Conservation (phyloP, 495 filamentous ascomycete species). For the Podospora pseudocomata region DNA sequence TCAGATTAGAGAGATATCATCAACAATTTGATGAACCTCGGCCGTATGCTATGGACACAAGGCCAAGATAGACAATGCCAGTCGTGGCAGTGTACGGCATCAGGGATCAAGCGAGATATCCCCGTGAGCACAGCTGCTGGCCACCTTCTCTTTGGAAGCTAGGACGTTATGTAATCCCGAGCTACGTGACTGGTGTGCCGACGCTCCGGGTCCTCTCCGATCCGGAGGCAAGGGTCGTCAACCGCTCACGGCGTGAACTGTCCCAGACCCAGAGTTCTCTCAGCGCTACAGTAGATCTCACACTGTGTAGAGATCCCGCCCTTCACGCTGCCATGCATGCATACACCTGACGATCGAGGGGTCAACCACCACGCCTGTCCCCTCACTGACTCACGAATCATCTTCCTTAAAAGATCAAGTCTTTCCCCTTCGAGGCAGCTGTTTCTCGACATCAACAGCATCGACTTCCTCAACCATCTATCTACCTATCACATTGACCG, state of each 20-base stretch:
- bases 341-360: conserved; percentile 14
- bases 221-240: conserved; percentile 1
- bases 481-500: not conserved
- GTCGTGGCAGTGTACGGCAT: no score
- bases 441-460: not conserved
- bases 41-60: no score
- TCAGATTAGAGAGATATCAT: not conserved
- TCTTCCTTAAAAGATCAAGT: conserved; percentile 4
- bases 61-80: no score
- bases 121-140: not conserved
- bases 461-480: not conserved
- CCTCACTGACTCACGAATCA: conserved; percentile 19
- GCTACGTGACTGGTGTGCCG: not conserved
- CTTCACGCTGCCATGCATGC: conserved; percentile 1
- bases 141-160: not conserved
- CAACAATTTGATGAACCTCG: no score
- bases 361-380: conserved; percentile 2
- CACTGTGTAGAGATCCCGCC: not conserved
- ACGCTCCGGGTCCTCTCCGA: conserved; percentile 4
- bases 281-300: conserved; percentile 7
- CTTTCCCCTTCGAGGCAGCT: not conserved
- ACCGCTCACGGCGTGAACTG: not conserved
- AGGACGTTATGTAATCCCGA: not conserved
- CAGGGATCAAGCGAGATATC: not conserved
- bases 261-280: not conserved